A percentile compares a stretch with the other conserved stretches of the same genome.
Conservation (phyloP, 768 basidiomycete genomes). For the Pleurotus cornucopiae region DNA sequence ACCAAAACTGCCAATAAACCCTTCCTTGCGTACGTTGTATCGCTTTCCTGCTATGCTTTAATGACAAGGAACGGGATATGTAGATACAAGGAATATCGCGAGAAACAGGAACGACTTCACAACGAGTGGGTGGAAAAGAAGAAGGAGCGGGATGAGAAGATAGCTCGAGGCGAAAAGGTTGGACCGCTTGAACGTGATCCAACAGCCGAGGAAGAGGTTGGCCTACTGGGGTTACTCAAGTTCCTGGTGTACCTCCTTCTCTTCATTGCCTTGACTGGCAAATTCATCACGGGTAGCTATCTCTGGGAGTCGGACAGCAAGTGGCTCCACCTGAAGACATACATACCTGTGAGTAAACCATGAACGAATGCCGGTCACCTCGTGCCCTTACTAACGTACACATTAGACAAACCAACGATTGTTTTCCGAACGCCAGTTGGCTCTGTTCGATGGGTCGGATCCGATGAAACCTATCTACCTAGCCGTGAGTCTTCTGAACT, state of each 20-base stretch:
- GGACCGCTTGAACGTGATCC: conserved; percentile 74
- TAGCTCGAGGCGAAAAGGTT: conserved; percentile 69
- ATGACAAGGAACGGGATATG: conserved; percentile 11
- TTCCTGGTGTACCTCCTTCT: conserved; percentile 57
- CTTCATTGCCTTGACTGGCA: conserved; percentile 58
- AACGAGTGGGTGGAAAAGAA: conserved; percentile 66
- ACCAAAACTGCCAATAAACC: conserved; percentile 83
- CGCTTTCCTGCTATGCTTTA: conserved; percentile 5
- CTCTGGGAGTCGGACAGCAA: conserved; percentile 78
- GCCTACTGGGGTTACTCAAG: conserved; percentile 61
- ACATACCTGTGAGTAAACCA: conserved; percentile 52
- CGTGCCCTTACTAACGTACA: conserved; percentile 6
- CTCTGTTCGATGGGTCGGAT: conserved; percentile 67
- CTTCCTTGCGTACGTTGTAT: conserved; percentile 66
- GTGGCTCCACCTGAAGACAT: conserved; percentile 56
- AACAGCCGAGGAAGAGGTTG: conserved; percentile 64
- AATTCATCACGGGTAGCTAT: conserved; percentile 85
- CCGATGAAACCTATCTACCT: conserved; percentile 72
- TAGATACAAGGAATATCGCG: conserved; percentile 67
- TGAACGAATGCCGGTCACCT: background rate
- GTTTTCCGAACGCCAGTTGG: conserved; percentile 71
- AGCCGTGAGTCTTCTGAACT: conserved; percentile 50
- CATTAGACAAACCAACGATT: conserved; percentile 52
- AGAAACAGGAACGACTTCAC: conserved; percentile 56
- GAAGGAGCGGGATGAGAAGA: conserved; percentile 66